A percentile compares a stretch with the other conserved stretches of the same genome.
Evolutionary conservation across 2,329 filamentous ascomycete species (phyloP).

Genomic region (Clonostachys sp.): DNA sequence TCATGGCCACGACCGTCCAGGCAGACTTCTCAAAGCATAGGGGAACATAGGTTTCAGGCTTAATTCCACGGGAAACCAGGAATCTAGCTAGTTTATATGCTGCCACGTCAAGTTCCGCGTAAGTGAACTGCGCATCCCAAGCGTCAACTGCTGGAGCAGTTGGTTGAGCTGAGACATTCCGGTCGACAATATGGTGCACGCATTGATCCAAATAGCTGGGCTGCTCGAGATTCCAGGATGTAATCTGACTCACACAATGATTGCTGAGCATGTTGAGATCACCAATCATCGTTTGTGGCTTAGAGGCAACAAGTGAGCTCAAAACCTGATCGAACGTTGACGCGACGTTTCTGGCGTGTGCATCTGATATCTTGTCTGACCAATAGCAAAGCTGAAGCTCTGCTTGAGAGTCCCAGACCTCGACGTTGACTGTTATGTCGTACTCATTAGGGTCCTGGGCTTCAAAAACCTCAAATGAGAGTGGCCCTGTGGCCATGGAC

Average conservation of each 20-base stretch:
- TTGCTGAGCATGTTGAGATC: not conserved
- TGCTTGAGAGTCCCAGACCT: conserved; percentile 10
- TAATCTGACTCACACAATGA: not conserved
- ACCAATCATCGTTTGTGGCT: not conserved
- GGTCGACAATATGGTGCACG: not conserved
- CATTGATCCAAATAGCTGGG: not conserved
- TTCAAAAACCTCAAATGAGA: conserved; percentile 9
- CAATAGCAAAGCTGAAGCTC: conserved; percentile 14
- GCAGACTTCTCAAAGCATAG: conserved; percentile 28
- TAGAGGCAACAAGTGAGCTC: not conserved
- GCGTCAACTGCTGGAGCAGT: conserved; percentile 8
- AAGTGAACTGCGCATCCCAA: conserved; percentile 14
- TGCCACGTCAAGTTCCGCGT: conserved; percentile 10
- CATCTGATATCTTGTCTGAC: conserved; percentile 10
- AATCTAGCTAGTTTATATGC: conserved; percentile 7
- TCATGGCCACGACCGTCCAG: conserved; percentile 22
- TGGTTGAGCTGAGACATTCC: not conserved
- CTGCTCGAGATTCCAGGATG: not conserved
- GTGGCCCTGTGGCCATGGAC: conserved; percentile 2
- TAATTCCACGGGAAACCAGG: conserved; percentile 8
- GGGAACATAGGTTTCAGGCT: conserved; percentile 15
- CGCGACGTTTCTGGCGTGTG: conserved; percentile 11
- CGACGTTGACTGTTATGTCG: conserved; percentile 11
- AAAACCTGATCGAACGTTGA: conserved; percentile 9
- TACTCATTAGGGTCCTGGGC: conserved; percentile 9